Base-by-base conservation (phyloP, 495 filamentous ascomycete species). In the Podospora anserina region DNA sequence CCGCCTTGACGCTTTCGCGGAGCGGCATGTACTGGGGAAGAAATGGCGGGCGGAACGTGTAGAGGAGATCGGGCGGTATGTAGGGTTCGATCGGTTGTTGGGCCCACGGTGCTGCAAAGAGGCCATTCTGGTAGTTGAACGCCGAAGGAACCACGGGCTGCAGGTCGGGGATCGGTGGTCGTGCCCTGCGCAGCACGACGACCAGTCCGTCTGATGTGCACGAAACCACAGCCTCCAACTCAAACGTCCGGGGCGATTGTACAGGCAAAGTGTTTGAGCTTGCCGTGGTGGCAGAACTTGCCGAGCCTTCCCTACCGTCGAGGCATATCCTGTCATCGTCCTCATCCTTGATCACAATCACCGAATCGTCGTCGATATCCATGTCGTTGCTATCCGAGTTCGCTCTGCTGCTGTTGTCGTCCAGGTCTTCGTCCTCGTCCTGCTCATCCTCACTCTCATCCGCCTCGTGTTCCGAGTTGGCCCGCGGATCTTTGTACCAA, bases 201-300 rank as follows among this genome's bases (percentile, higher is more conserved):
- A 96, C 92, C 15, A 96, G 81, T 13, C 92, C 92, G 76, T 96
- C 93, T 1, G 93, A 96, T 2, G 92, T 93, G 76, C 92, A 96
- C 5, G 92, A 96, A 53, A 96, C 88, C 20, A 96, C 92, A 15
- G 92, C 92, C 78, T 96, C 92, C 53, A 96, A 80, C 72, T 95
- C 92, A 64, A 90, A 81, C 13, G 66, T 66, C 5, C 58, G 66
- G 7, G 66, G 56, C 11, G 62, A 56, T 30, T 54, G 0, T 20
- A 20, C 2, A 30, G 9, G 73, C 55, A 75, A 20, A 80, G 77
- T 27, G 72, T 72, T 55, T 13, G 61, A 49, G 11, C 27, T 20
- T 49, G 61, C 61, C 18, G 61, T 19, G 32, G 32, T 20, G 26
- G 56, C 0, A 6, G 30, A 32, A 49, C 13, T 72, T 15, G 30